Conservation (phyloP, 208 protist genomes). For the Trypanosoma avium region DNA sequence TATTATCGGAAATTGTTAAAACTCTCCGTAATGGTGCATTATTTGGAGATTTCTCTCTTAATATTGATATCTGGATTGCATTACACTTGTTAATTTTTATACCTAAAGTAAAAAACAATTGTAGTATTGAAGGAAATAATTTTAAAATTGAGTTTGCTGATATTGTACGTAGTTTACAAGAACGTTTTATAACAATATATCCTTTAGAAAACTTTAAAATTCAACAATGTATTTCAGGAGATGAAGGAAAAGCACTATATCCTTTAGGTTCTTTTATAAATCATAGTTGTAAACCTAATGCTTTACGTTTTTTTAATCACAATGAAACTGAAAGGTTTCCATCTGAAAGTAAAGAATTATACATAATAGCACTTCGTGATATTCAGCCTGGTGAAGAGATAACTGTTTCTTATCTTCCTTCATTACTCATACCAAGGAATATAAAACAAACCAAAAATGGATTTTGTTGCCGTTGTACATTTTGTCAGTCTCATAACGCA, state of each 20-base stretch:
- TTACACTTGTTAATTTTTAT: conserved; percentile 21
- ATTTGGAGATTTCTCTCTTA: conserved; percentile 7
- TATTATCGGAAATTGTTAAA: background rate
- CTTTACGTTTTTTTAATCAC: conserved; percentile 37
- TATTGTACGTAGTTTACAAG: conserved; percentile 21
- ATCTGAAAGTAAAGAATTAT: conserved; percentile 17
- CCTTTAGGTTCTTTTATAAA: conserved; percentile 44
- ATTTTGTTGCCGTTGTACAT: conserved; percentile 49
- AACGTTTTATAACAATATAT: conserved; percentile 5
- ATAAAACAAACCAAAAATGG: conserved; percentile 30
- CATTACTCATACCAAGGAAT: conserved; percentile 29
- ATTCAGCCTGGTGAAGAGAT: conserved; percentile 71
- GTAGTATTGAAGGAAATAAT: background rate
- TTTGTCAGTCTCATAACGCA: conserved; percentile 35
- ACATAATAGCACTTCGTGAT: conserved; percentile 50
- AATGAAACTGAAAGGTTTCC: background rate
- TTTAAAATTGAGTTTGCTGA: conserved; percentile 8
- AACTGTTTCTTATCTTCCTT: conserved; percentile 63
- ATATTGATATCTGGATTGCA: conserved; percentile 3
- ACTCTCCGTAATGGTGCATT: conserved; percentile 5
- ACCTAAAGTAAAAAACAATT: background rate
- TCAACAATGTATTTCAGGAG: background rate
- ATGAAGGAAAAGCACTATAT: conserved; percentile 24
- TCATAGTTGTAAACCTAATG: conserved; percentile 63
- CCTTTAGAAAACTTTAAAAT: conserved; percentile 27